Conservation (phyloP, 148 eudicot genomes). For the Silene latifolia region DNA sequence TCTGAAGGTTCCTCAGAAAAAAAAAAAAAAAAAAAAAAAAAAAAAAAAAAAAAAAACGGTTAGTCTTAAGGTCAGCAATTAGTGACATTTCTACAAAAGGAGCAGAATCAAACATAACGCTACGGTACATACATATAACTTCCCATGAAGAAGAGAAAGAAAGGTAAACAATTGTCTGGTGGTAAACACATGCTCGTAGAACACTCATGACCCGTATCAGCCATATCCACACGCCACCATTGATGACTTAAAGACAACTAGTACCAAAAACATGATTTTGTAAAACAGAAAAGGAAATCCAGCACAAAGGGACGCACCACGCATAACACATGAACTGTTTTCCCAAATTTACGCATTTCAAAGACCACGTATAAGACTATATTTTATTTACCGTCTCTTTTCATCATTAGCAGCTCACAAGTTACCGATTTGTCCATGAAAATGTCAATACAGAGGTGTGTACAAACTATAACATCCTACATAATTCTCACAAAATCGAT, state of each 20-base stretch:
- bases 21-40: no score
- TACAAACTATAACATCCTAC: background rate
- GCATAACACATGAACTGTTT: no score
- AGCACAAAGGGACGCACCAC: background rate
- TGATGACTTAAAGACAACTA: background rate
- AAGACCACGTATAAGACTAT: background rate
- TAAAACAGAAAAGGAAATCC: background rate
- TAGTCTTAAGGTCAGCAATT: constrained; percentile 17
- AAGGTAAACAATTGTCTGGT: background rate
- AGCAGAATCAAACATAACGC: constrained; percentile 2
- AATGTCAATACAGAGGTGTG: background rate
- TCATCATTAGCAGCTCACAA: background rate
- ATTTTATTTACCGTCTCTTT: background rate
- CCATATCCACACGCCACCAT: background rate
- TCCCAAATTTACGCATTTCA: background rate
- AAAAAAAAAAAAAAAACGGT: constrained; percentile 2
- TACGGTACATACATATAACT: background rate
- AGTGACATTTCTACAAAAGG: background rate
- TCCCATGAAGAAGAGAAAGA: background rate
- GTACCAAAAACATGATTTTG: background rate
- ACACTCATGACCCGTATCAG: background rate
- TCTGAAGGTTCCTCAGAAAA: no score
- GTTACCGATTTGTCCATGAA: background rate
- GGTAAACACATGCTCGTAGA: background rate
- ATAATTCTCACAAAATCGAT: no score